Evolutionary conservation across 1,284 basidiomycete genomes (phyloP), one percentile per base, ranked within the genome.

Genomic region (Ceratobasidium theobromae): DNA sequence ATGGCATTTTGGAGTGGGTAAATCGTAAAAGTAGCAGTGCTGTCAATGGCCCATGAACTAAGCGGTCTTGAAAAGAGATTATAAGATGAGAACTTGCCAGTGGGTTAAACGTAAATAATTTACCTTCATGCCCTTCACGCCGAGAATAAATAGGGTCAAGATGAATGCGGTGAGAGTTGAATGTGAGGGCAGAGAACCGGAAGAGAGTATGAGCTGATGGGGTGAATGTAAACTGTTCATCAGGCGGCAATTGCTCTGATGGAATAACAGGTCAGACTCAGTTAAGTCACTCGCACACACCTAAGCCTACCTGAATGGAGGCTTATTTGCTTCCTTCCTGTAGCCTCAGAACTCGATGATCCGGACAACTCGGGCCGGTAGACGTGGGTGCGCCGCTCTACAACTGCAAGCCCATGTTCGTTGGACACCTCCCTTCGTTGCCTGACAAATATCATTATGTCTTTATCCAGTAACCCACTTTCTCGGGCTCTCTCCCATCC

Each of bases 111-210:
- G 25, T 3, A 32, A 0, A 3, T n/a, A 51, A 74, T 80, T 33
- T 67, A 87, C 88, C 88, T 71, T 84, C 81, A 71, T 91, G 89
- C 9, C 88, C 88, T 75, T 93, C 88, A n/a, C 78, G 79, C 23
- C 77, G 74, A 52, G 81, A 83, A 73, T 87, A 91, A 27, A 86
- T 83, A 69, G 83, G 84, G 76, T 91, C 86, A 11, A 89, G 79
- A 74, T 91, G 88, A 69, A 91, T 88, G 67, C 84, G 79, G 71
- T 91, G 88, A 8, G 83, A 85, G 70, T 91, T 89, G 77, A 89
- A 92, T 67, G 87, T 93, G 38, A 93, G 78, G 14, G 91, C 89
- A 9, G 89, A 92, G 77, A 89, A 94, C 9, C 90, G 85, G 79
- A 93, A 93, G 23, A 93, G 79, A 1, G 87, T 90, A 4, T 86